phyloP scores from a whole-genome alignment of 1,139 yeast species.

The Blastobotrys capitulatus region DNA sequence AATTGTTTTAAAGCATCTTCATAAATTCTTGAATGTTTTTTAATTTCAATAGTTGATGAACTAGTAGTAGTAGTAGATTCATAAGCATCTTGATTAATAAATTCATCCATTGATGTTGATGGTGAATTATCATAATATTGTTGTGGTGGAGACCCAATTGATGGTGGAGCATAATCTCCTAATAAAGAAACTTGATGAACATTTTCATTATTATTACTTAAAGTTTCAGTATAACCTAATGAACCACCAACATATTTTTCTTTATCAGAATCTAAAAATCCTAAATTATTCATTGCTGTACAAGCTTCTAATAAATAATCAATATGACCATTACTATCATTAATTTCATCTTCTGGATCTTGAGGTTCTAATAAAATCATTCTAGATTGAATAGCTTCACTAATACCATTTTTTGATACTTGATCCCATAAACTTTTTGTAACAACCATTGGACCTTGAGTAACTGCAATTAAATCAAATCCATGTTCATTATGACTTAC shows the following conservation, averaged over 20 bases:
- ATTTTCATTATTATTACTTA: background rate
- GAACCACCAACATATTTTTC: conserved; percentile 1
- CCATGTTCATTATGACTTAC: conserved; percentile 12
- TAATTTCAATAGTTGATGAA: background rate
- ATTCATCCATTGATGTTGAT: background rate
- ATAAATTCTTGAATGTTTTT: conserved; percentile 3
- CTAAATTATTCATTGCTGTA: conserved; percentile 5
- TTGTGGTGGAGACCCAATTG: background rate
- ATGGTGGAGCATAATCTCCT: background rate
- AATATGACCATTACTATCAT: conserved; percentile 2
- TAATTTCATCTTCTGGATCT: conserved; percentile 1
- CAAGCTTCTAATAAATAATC: conserved; percentile 5
- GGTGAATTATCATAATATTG: background rate
- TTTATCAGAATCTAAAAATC: background rate
- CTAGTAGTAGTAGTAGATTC: background rate
- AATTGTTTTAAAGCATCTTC: conserved; percentile 5
- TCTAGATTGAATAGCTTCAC: background rate
- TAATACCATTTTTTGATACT: conserved; percentile 7
- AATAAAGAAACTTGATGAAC: background rate
- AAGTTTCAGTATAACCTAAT: background rate
- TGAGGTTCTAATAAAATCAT: background rate
- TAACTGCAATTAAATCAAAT: conserved; percentile 19
- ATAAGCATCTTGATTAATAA: background rate
- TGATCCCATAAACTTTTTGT: conserved; percentile 15
- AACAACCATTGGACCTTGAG: conserved; percentile 21